Evolutionary conservation across 2,329 filamentous ascomycete genomes (phyloP).

Genomic region (Pezicula rhizophila): DNA sequence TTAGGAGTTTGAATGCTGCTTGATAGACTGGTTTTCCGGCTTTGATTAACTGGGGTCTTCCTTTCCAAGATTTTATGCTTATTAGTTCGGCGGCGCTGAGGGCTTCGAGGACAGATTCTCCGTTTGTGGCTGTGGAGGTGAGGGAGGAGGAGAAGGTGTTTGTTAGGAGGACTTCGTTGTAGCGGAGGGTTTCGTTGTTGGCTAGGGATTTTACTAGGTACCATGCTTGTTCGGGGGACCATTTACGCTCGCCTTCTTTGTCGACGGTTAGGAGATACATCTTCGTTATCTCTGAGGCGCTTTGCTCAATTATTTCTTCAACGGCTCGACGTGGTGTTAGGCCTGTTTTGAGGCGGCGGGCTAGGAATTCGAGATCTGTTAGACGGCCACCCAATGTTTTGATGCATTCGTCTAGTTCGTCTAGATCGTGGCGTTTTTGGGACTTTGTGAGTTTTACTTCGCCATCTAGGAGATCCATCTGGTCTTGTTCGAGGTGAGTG

Average conservation of each 20-base stretch:
- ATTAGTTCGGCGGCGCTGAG: conserved; percentile 85
- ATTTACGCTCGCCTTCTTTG: conserved; percentile 46
- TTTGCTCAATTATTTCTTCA: conserved; percentile 81
- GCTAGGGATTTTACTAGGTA: conserved; percentile 75
- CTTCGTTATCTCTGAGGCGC: conserved; percentile 84
- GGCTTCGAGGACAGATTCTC: conserved; percentile 70
- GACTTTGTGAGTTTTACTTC: conserved; percentile 22
- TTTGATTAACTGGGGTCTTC: conserved; percentile 70
- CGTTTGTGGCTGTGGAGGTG: conserved; percentile 44
- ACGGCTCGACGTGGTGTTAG: conserved; percentile 78
- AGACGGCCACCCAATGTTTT: conserved; percentile 79
- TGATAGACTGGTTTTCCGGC: conserved; percentile 83
- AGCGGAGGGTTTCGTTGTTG: conserved; percentile 61
- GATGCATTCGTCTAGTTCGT: conserved; percentile 76
- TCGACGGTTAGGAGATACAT: conserved; percentile 71
- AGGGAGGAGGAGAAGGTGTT: conserved; percentile 63
- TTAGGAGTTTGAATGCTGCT: conserved; percentile 70
- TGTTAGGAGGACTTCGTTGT: conserved; percentile 78
- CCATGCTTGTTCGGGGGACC: conserved; percentile 87
- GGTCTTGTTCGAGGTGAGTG: conserved; percentile 58
- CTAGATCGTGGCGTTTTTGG: conserved; percentile 42
- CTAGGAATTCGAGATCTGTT: conserved; percentile 92
- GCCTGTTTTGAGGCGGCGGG: conserved; percentile 81
- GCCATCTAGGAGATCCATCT: conserved; percentile 26
- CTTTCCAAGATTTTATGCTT: conserved; percentile 63